Percentiles rank a stretch among this genome's conserved stretches.
These are phyloP conservation scores for Phytopythium kandeliae DNA, from an alignment of 352 stramenopile genomes.

Conservation along the genomic window DNA sequence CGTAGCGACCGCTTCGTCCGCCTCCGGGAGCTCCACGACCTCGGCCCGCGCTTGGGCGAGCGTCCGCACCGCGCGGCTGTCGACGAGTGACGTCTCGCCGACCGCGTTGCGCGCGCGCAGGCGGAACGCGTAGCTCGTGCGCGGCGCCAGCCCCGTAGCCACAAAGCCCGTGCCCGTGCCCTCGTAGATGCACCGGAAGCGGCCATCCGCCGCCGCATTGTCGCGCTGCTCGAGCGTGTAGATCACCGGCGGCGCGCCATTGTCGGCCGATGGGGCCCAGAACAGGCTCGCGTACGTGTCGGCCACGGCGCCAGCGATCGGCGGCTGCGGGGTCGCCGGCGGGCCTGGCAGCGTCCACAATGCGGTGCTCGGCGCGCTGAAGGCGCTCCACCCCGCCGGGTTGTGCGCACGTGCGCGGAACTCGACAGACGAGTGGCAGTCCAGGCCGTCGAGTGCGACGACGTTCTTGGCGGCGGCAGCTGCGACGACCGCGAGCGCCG, in stretches of 20 bases:
- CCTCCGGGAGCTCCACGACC: constrained; percentile 55
- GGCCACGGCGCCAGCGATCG: constrained; percentile 44
- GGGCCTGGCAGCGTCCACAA: constrained; percentile 56
- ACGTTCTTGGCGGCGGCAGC: constrained; percentile 33
- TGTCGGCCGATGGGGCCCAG: constrained; percentile 51
- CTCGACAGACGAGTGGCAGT: constrained; percentile 42
- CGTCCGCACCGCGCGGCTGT: constrained; percentile 55
- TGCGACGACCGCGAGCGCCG: constrained; percentile 27
- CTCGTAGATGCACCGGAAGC: constrained; percentile 50
- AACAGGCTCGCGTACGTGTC: constrained; percentile 74
- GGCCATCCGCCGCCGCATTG: background rate
- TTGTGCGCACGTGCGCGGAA: constrained; percentile 69
- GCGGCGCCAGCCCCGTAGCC: constrained; percentile 31
- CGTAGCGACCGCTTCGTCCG: constrained; percentile 22
- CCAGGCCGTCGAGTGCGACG: constrained; percentile 31
- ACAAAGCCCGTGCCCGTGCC: constrained; percentile 63
- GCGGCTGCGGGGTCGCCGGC: constrained; percentile 33
- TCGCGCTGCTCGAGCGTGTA: constrained; percentile 62
- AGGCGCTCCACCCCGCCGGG: constrained; percentile 65
- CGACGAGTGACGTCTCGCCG: constrained; percentile 50
- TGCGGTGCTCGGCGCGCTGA: constrained; percentile 34
- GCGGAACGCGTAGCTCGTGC: constrained; percentile 57
- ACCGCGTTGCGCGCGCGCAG: constrained; percentile 67
- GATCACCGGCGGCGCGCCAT: constrained; percentile 51
- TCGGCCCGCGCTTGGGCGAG: constrained; percentile 50